Base-by-base conservation (phyloP, 1,284 basidiomycete genomes). In the Nidula niveotomentosa region DNA sequence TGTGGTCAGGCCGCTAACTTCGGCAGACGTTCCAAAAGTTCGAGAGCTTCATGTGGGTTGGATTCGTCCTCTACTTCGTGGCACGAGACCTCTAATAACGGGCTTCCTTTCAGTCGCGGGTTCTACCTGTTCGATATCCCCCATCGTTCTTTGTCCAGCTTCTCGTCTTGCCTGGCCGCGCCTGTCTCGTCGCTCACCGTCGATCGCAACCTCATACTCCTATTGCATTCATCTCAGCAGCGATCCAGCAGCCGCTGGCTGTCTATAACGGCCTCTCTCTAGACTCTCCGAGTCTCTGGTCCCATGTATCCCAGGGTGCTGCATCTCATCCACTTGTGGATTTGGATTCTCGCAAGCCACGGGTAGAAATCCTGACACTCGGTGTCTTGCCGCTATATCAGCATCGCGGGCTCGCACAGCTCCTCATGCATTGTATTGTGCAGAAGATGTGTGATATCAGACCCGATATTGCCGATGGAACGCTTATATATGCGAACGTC, bases 91-190 rank as follows among this genome's bases (percentile, higher is more conserved):
- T n/a, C n/a, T n/a, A n/a, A n/a, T n/a, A n/a, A n/a, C n/a, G n/a
- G n/a, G 8, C 8, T 8, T 45, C 48, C 37, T 59, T 52, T 36
- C 51, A 80, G 77, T 64, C 70, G 6, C 62, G 60, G 18, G 63
- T 80, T n/a, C 64, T 83, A 5, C 77, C 80, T n/a, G 60, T 78
- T 49, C 59, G 62, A 52, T 83, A 84, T 60, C 78, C 81, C 12
- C 55, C 66, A 3, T 70, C 79, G 2, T 84, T 84, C 63, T 85
- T 84, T 61, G 65, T 79, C 34, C 81, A 85, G 46, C 76, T 84
- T 49, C 74, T 84, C 36, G 61, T 82, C 15, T 72, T 80, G 17
- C 70, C 78, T 1, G 67, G 65, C 35, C 74, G 76, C n/a, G 65
- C 77, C 44, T 83, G 82, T 64, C 65, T 85, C 41, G 64, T 84